These are phyloP conservation scores for Coemansia sp. DNA, from an alignment of 192 early-diverging fungal genomes.

Conservation along the genomic window DNA sequence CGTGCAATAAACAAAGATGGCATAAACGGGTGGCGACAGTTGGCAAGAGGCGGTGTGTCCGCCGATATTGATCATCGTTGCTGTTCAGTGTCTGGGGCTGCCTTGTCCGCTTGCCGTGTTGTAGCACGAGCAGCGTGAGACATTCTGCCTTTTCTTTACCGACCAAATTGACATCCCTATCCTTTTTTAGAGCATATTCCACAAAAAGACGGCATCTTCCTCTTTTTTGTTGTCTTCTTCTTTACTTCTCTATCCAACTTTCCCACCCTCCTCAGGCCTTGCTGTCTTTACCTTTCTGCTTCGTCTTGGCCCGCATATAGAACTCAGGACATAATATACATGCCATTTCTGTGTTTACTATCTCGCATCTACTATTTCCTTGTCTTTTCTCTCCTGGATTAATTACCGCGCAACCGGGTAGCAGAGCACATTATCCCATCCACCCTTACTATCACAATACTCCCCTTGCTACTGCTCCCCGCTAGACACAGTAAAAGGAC, in stretches of 20 bases:
- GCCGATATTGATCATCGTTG: not conserved
- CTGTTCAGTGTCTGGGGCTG: not conserved
- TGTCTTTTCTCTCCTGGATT: not conserved
- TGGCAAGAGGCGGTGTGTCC: not conserved
- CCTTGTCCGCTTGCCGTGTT: not conserved
- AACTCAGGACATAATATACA: not conserved
- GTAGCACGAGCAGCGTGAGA: conserved; percentile 36
- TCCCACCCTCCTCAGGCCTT: not conserved
- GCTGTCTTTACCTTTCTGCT: not conserved
- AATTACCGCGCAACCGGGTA: conserved; percentile 1
- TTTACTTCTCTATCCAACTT: conserved; percentile 8
- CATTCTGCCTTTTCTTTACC: conserved; percentile 16
- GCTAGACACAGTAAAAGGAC: not conserved
- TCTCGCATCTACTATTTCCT: conserved; percentile 1
- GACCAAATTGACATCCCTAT: not conserved
- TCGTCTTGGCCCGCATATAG: not conserved
- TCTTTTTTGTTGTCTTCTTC: conserved; percentile 10
- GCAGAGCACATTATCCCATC: not conserved
- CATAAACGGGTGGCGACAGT: not conserved
- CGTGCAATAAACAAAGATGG: not conserved
- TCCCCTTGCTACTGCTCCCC: not conserved
- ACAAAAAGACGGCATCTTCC: conserved; percentile 6
- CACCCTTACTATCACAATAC: not conserved
- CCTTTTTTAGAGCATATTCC: not conserved
- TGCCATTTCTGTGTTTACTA: conserved; percentile 2